Conservation (phyloP, 805 yeast species). For the Kazachstania kunashirensis region DNA sequence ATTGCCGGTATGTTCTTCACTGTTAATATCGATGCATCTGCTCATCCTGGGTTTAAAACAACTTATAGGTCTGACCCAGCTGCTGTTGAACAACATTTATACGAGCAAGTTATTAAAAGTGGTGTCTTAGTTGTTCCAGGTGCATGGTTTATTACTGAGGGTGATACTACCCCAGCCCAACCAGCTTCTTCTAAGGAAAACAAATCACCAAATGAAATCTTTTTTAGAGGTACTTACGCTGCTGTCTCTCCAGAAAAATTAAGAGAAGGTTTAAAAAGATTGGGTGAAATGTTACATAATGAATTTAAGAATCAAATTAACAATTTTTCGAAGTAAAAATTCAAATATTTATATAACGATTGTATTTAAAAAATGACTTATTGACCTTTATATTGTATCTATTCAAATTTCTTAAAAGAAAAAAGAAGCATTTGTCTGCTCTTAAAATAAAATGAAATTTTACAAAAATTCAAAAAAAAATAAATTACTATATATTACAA, state of each 20-base stretch:
- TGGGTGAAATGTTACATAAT: constrained; percentile 50
- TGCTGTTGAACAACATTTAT: constrained; percentile 55
- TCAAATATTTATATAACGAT: too few species aligned
- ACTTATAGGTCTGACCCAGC: constrained; percentile 49
- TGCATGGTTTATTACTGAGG: constrained; percentile 61
- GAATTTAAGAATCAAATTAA: constrained; percentile 36
- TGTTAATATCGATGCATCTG: constrained; percentile 59
- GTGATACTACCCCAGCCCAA: constrained; percentile 52
- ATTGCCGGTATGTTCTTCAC: constrained; percentile 86
- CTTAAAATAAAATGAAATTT: too few species aligned
- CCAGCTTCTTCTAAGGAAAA: constrained; percentile 34
- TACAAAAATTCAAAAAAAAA: too few species aligned
- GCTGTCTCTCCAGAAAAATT: constrained; percentile 67
- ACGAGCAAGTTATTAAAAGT: constrained; percentile 46
- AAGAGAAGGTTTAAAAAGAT: constrained; percentile 52
- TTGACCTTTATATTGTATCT: too few species aligned
- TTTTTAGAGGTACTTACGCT: constrained; percentile 84
- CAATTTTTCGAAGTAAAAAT: too few species aligned
- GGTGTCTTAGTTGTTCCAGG: constrained; percentile 77
- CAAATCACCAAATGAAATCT: constrained; percentile 39
- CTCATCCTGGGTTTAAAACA: constrained; percentile 64
- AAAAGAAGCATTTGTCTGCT: too few species aligned
- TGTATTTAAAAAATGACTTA: too few species aligned
- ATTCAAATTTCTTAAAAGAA: too few species aligned
- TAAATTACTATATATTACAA: too few species aligned